Evolutionary conservation across 208 protist genomes (phyloP).

Genomic region (Leishmania major): DNA sequence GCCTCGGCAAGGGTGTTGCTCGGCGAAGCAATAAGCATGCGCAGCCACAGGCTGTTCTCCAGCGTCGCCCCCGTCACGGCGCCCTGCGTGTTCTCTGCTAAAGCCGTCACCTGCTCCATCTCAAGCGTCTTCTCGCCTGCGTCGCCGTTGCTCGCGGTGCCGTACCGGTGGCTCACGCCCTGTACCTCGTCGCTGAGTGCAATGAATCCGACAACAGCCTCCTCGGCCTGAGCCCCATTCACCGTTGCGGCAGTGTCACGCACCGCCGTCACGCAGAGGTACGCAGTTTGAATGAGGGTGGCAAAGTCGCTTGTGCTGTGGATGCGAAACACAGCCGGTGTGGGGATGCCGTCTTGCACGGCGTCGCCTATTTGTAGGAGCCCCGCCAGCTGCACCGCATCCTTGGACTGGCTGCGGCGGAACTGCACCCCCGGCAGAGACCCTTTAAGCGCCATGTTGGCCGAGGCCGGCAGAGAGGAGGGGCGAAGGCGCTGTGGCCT

Average conservation of each 20-base stretch:
- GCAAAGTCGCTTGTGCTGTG: constrained; percentile 42
- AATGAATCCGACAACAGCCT: constrained; percentile 55
- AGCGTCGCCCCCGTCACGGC: constrained; percentile 11
- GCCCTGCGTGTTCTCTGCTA: constrained; percentile 11
- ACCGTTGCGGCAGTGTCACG: neutral
- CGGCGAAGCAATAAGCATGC: constrained; percentile 53
- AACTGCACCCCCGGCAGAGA: constrained; percentile 43
- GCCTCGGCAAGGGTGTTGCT: constrained; percentile 18
- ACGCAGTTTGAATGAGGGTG: constrained; percentile 65
- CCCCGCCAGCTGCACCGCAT: constrained; percentile 40
- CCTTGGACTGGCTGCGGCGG: constrained; percentile 49
- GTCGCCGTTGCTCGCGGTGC: neutral
- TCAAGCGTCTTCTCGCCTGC: neutral
- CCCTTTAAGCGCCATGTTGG: constrained; percentile 3
- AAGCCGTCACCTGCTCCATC: neutral
- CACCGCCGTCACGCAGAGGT: constrained; percentile 68
- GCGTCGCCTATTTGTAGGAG: constrained; percentile 45
- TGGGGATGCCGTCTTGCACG: constrained; percentile 42
- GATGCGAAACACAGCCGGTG: constrained; percentile 39
- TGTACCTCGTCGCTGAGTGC: constrained; percentile 38
- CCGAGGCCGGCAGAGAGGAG: neutral
- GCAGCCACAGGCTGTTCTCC: constrained; percentile 76
- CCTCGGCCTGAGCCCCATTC: neutral
- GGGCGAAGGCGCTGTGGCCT: neutral
- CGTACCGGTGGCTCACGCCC: neutral